These are phyloP conservation scores for Knufia fluminis DNA, from an alignment of 2,329 filamentous ascomycete genomes.

Conservation along the genomic window DNA sequence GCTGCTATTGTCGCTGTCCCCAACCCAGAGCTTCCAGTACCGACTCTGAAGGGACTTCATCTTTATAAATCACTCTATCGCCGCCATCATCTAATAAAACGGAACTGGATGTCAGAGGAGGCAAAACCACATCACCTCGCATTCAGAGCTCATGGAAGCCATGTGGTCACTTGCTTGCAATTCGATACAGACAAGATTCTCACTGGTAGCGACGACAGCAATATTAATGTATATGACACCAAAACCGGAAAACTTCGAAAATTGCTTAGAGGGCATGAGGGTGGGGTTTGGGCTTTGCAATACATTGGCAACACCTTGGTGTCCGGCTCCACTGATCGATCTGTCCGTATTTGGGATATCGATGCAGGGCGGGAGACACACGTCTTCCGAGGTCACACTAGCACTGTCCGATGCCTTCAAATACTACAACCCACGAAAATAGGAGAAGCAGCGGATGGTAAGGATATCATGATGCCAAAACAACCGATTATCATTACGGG, in stretches of 20 bases:
- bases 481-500: constrained; percentile 96
- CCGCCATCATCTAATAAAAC: constrained; percentile 79
- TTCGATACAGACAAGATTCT: constrained; percentile 98
- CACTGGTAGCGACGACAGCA: constrained; percentile 92
- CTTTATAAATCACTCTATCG: constrained; percentile 95
- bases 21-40: constrained; percentile 68
- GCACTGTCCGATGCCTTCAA: constrained; percentile 89
- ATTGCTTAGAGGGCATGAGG: constrained; percentile 85
- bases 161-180: constrained; percentile 95
- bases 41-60: constrained; percentile 72
- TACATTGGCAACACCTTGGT: constrained; percentile 93
- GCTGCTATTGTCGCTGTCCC: constrained; percentile 75
- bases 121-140: constrained; percentile 84
- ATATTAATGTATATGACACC: constrained; percentile 97
- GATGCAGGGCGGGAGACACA: constrained; percentile 86
- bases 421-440: constrained; percentile 81
- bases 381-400: constrained; percentile 94
- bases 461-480: constrained; percentile 78
- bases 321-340: constrained; percentile 90
- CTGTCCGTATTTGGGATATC: constrained; percentile 99
- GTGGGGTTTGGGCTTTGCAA: constrained; percentile 93
- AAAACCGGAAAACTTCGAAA: constrained; percentile 79
- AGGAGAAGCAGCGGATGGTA: constrained; percentile 61
- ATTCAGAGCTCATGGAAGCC: constrained; percentile 89
- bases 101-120: constrained; percentile 79